Conservation (phyloP, 257 asterid species). For the Solanum microdontum region DNA sequence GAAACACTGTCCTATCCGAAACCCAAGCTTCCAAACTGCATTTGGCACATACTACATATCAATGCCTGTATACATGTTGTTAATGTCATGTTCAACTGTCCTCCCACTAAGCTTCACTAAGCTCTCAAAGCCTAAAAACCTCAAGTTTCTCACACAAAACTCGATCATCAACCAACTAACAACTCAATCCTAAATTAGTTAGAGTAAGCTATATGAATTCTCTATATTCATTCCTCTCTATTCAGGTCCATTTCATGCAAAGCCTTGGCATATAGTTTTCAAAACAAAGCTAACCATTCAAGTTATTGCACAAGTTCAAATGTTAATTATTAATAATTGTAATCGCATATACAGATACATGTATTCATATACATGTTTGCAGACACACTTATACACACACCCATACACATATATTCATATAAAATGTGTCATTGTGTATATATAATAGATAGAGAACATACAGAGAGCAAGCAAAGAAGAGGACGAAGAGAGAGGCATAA, state of each 20-base stretch:
- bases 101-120: neutral
- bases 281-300: neutral
- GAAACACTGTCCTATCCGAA: neutral
- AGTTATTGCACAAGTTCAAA: neutral
- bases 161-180: neutral
- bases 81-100: neutral
- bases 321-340: neutral
- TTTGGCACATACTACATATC: neutral
- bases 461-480: constrained; percentile 82
- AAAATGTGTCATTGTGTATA: neutral
- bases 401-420: neutral
- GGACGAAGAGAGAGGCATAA: constrained; percentile 53
- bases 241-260: neutral
- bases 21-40: neutral
- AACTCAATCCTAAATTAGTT: neutral
- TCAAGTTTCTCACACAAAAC: neutral
- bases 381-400: neutral
- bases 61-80: neutral
- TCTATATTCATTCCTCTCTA: neutral
- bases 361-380: neutral
- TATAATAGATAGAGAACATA: constrained; percentile 2
- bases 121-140: neutral
- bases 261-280: accelerated
- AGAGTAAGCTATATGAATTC: neutral
- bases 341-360: neutral